A percentile compares a stretch with the other conserved stretches of the same genome.
Conservation (phyloP, 768 basidiomycete species). For the Termitomyces sp. region DNA sequence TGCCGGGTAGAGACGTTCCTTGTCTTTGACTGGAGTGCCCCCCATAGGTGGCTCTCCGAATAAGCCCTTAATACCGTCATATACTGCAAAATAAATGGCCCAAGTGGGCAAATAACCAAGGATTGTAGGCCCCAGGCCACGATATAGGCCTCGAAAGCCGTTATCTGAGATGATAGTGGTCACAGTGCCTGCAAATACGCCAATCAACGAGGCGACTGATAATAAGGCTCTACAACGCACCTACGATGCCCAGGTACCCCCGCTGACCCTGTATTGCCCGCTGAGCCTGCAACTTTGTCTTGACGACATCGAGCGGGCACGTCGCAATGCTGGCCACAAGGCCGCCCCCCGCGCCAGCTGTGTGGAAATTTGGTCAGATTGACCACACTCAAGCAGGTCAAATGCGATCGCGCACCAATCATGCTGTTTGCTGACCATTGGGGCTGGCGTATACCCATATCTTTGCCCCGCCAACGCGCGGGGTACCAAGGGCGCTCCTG, state of each 20-base stretch:
- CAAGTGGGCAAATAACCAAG: conserved; percentile 97
- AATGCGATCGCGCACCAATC: conserved; percentile 55
- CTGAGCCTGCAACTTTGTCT: conserved; percentile 98
- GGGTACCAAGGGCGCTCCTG: conserved; percentile 28
- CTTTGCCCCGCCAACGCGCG: conserved; percentile 65
- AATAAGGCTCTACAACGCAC: conserved; percentile 39
- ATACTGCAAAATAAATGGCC: conserved; percentile 99
- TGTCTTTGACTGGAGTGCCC: conserved; percentile 18
- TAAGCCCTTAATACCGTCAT: conserved; percentile 88
- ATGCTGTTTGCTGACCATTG: conserved; percentile 80
- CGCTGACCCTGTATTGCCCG: conserved; percentile 62
- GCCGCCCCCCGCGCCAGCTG: conserved; percentile 95
- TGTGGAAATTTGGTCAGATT: conserved; percentile 9
- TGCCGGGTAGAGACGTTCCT: conserved; percentile 70
- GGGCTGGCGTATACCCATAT: conserved; percentile 58
- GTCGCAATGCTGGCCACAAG: conserved; percentile 91
- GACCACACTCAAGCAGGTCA: conserved; percentile 9
- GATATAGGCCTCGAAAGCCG: conserved; percentile 88
- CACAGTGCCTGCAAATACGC: conserved; percentile 33
- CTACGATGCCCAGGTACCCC: conserved; percentile 75
- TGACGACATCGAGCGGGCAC: conserved; percentile 96
- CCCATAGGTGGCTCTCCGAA: conserved; percentile 69
- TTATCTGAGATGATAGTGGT: conserved; percentile 52
- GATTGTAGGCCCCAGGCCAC: conserved; percentile 96
- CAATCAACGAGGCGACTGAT: conserved; percentile 14